Percentiles rank a stretch among this genome's conserved stretches.
phyloP scores from a whole-genome alignment of 495 filamentous ascomycete species.

The Penicillium mononematosum region DNA sequence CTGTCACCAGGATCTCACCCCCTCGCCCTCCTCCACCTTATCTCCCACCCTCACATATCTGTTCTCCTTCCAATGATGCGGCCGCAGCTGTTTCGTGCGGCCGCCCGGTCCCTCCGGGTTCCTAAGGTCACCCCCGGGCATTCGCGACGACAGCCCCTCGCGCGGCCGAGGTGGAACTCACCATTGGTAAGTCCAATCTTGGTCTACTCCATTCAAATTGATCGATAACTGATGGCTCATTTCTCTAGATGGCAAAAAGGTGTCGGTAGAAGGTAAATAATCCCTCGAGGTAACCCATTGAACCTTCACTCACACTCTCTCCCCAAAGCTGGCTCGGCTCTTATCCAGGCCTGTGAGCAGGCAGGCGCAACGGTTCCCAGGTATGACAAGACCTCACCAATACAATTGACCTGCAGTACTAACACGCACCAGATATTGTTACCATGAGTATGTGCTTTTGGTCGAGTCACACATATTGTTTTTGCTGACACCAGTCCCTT shows the following conservation, averaged over 20 bases:
- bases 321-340: slow-evolving; percentile 68
- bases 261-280: slow-evolving; percentile 83
- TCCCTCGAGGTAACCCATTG: slow-evolving; percentile 12
- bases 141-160: slow-evolving; percentile 73
- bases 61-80: slow-evolving; percentile 66
- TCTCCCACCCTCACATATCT: slow-evolving; percentile 40
- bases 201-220: slow-evolving; percentile 26
- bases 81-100: slow-evolving; percentile 81
- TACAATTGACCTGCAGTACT: slow-evolving; percentile 27
- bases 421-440: slow-evolving; percentile 80
- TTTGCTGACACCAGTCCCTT: slow-evolving; percentile 31
- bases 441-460: slow-evolving; percentile 74
- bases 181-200: slow-evolving; percentile 66
- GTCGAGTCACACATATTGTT: slow-evolving; percentile 7
- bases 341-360: slow-evolving; percentile 99
- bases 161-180: slow-evolving; percentile 89
- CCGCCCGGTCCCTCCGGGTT: slow-evolving; percentile 72
- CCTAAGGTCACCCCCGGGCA: slow-evolving; percentile 60
- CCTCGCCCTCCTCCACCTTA: slow-evolving; percentile 24
- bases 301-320: slow-evolving; percentile 27
- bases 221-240: slow-evolving; percentile 11
- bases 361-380: slow-evolving; percentile 87
- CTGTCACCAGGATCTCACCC: slow-evolving; percentile 17
- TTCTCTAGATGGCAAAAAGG: slow-evolving; percentile 83
- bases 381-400: slow-evolving; percentile 40